Evolutionary conservation across 2,329 filamentous ascomycete genomes (phyloP), one percentile per base, ranked within the genome.

Genomic region (Pseudogymnoascus sp.): DNA sequence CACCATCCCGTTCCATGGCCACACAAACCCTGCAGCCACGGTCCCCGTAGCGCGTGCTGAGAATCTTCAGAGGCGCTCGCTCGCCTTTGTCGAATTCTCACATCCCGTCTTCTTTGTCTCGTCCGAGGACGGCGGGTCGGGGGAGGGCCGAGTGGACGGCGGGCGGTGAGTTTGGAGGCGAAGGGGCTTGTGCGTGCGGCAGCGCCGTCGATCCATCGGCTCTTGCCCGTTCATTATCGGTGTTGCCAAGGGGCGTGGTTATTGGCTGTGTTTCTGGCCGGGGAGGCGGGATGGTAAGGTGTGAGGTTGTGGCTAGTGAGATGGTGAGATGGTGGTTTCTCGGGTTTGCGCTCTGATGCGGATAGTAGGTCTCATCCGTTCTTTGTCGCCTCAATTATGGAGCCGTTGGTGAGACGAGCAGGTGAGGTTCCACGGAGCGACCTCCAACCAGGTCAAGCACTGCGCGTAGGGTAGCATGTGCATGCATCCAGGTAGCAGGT

Each of bases 221-320:
- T 57, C 51, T 57, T 57, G 51, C 51, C 51, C 51, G 51, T 57
- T 57, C 51, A 57, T 57, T 34, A 21, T 57, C 51, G 29, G 51
- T 8, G 23, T 34, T 57, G 51, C 51, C 47, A 54, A 54, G 47
- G 47, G 51, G 2, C 8, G n/a, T 21, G 51, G 26, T 34, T 34
- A 57, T 57, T 57, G 51, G 51, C 51, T 57, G 16, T 57, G 51
- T 34, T 14, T 34, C 16, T 57, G 29, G 29, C 29, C n/a, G n/a
- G 51, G 23, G n/a, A 18, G 51, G 16, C 5, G 14, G 16, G 29
- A n/a, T n/a, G 23, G 14, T 34, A 16, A 18, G 51, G 21, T 31
- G 42, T 47, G 47, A 57, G 29, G 51, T 14, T 5, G 47, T 54
- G 47, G 51, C 29, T 57, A 10, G 23, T 57, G 16, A 26, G 29